These are phyloP conservation scores for Parathielavia hyrcaniae DNA, from an alignment of 495 filamentous ascomycete species.

Conservation along the genomic window DNA sequence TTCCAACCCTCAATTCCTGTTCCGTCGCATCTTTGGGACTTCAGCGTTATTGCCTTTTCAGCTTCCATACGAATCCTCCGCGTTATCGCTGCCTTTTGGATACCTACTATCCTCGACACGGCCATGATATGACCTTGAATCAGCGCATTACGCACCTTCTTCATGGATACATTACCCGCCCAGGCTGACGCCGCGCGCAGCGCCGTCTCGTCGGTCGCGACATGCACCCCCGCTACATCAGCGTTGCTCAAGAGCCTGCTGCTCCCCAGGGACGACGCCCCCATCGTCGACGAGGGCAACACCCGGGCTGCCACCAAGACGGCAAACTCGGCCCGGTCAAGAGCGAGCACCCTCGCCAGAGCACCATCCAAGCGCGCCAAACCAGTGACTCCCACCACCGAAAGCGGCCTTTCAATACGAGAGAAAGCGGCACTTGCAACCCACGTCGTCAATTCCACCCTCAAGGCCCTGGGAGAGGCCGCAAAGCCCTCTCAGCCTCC, in stretches of 20 bases:
- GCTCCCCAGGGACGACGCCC: slow-evolving; percentile 32
- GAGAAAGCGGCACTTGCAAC: slow-evolving; percentile 70
- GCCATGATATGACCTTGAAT: slow-evolving; percentile 34
- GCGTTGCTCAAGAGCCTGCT: slow-evolving; percentile 48
- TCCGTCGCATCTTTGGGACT: background rate
- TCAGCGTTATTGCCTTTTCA: background rate
- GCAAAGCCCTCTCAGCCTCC: slow-evolving; percentile 45
- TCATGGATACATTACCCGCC: slow-evolving; percentile 43
- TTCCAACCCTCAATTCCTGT: background rate
- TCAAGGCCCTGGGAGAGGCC: slow-evolving; percentile 69
- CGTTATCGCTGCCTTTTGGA: slow-evolving; percentile 23
- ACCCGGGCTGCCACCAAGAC: slow-evolving; percentile 26
- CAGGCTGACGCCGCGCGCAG: slow-evolving; percentile 47
- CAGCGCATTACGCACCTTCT: slow-evolving; percentile 24
- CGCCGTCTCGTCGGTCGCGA: slow-evolving; percentile 46
- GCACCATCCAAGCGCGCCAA: slow-evolving; percentile 19
- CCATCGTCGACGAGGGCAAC: slow-evolving; percentile 16
- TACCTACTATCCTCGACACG: slow-evolving; percentile 22
- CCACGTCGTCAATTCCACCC: slow-evolving; percentile 68
- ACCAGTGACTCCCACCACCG: slow-evolving; percentile 15
- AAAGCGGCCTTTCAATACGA: slow-evolving; percentile 45
- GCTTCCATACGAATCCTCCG: background rate
- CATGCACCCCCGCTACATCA: slow-evolving; percentile 47
- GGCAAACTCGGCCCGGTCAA: slow-evolving; percentile 18
- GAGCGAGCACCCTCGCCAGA: slow-evolving; percentile 24